Evolutionary conservation across 805 yeast genomes (phyloP).

Genomic region (Barnettozyma californica): DNA sequence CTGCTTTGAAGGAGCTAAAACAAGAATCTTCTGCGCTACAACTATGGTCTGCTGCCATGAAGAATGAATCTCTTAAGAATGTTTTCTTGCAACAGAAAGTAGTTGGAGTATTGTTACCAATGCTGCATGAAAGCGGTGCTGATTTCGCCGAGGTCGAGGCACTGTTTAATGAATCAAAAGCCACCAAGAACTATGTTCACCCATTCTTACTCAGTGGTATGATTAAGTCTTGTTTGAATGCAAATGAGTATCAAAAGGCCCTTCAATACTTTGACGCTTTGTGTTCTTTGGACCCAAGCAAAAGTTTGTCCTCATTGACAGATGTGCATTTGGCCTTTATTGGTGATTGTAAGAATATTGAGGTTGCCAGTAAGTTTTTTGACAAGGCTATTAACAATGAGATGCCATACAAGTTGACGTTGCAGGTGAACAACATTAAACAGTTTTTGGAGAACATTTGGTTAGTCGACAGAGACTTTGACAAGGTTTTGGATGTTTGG

Average conservation of each 20-base stretch:
- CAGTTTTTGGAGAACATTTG: constrained; percentile 58
- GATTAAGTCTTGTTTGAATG: constrained; percentile 66
- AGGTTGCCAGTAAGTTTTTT: constrained; percentile 68
- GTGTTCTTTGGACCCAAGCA: constrained; percentile 42
- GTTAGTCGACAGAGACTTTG: constrained; percentile 51
- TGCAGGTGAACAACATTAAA: constrained; percentile 71
- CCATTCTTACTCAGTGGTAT: constrained; percentile 59
- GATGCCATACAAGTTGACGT: constrained; percentile 65
- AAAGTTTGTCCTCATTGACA: constrained; percentile 48
- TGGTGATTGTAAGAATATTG: constrained; percentile 69
- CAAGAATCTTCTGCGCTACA: constrained; percentile 59
- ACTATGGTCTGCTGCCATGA: constrained; percentile 64
- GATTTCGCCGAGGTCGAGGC: constrained; percentile 55
- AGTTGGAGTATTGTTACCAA: constrained; percentile 63
- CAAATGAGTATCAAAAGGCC: constrained; percentile 62
- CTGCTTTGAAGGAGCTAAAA: constrained; percentile 55
- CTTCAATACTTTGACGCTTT: constrained; percentile 57
- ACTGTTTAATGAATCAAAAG: constrained; percentile 44
- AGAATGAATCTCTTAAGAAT: constrained; percentile 33
- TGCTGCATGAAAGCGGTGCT: constrained; percentile 52
- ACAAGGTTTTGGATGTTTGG: constrained; percentile 59
- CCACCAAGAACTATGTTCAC: constrained; percentile 26
- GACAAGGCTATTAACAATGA: constrained; percentile 63
- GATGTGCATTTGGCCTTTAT: constrained; percentile 76
- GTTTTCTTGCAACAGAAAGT: constrained; percentile 59